Conservation (phyloP, 2,329 filamentous ascomycete genomes). For the Berkeleyomyces rouxiae region DNA sequence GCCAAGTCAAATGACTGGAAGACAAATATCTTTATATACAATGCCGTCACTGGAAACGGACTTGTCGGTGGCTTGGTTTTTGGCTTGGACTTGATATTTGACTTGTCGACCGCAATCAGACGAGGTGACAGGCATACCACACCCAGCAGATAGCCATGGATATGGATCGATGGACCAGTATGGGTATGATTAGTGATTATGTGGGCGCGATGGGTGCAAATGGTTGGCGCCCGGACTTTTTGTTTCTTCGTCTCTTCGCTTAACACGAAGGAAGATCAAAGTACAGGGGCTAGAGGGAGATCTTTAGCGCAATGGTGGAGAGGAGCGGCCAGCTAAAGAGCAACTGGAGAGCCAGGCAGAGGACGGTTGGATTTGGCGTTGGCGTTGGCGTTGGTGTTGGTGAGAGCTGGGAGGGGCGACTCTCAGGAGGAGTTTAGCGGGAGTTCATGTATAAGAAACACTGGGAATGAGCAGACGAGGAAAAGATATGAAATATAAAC, state of each 20-base stretch:
- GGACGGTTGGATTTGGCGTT: neutral
- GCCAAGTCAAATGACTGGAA: neutral
- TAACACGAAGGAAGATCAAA: slow-evolving; percentile 3
- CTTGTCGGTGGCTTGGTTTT: no score
- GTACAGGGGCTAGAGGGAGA: neutral
- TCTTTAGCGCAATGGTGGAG: slow-evolving; percentile 1
- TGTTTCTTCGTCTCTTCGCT: neutral
- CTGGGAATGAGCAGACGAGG: slow-evolving; percentile 11
- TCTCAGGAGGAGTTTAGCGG: no score
- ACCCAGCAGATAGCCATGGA: neutral
- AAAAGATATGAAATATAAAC: slow-evolving; percentile 12
- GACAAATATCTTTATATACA: neutral
- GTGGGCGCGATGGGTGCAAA: neutral
- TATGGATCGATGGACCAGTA: neutral
- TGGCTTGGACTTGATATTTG: neutral
- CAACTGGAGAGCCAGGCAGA: neutral
- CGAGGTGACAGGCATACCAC: neutral
- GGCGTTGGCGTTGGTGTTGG: neutral
- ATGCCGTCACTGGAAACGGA: neutral
- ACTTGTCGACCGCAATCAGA: neutral
- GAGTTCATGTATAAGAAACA: slow-evolving; percentile 8
- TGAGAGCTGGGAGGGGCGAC: neutral
- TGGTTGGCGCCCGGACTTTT: slow-evolving; percentile 2
- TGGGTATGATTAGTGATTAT: neutral
- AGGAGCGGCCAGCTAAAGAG: neutral